Evolutionary conservation across 75 land plant species (phyloP), one percentile per base, ranked within the genome.

Genomic region (Cryptomeria japonica): DNA sequence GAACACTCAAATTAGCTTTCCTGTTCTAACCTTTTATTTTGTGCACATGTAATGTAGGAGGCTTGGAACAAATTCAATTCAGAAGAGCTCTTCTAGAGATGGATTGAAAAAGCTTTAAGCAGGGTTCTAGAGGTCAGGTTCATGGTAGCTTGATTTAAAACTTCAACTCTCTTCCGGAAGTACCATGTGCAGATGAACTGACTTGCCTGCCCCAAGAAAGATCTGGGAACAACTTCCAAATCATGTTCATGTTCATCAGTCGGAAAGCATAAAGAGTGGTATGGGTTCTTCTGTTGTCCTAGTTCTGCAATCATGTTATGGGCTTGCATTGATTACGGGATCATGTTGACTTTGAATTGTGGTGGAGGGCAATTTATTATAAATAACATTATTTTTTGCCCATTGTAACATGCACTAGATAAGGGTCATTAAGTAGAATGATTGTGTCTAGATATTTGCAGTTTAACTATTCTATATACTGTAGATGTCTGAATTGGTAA

Each of bases 1-100:
- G 42, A n/a, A 82, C 25, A 37, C 37, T 44, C 37, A 42, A 83
- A 53, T 42, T 37, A 4, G 16, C n/a, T 47, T 83, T 53, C 68
- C 7, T n/a, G 34, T 80, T 85, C 32, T 28, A n/a, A 41, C n/a
- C 19, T 47, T 87, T 80, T 41, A 86, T 37, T 41, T 5, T 86
- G 34, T 31, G n/a, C n/a, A 64, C 77, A n/a, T 68, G 84, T 86
- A 38, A 42, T 86, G 47, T 87, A 92, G 93, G 95, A 94, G 85
- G 95, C 95, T 31, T 94, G 93, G 92, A 94, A 94, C 77, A 94
- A 94, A 84, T 94, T 94, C 93, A 94, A 94, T 87, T 92, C 95
- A 2, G 92, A 92, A 73, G 95, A 94, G 89, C 92, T 94, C 31
- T 94, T 94, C 64, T 94, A 89, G 86, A 31, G 22, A 53, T 37